phyloP scores from a whole-genome alignment of 768 basidiomycete species.

The Suillus paluster region DNA sequence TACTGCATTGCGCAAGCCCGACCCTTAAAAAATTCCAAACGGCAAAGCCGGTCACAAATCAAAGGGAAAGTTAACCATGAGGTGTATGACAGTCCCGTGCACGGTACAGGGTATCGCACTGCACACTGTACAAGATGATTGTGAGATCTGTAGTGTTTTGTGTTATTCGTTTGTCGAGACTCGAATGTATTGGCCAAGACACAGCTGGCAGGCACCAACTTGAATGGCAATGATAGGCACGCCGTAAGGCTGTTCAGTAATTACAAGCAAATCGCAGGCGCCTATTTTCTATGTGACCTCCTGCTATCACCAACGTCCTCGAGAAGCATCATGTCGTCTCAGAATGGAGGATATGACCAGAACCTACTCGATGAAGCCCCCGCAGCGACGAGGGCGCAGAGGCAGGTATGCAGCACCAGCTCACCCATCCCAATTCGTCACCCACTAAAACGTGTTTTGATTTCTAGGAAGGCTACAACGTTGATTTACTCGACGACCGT shows the following conservation, averaged over 20 bases:
- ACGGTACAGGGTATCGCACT: too few species aligned
- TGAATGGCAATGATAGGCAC: constrained; percentile 23
- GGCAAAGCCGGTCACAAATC: neutral
- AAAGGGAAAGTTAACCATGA: too few species aligned
- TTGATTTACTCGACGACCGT: constrained; percentile 44
- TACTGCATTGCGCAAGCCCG: neutral
- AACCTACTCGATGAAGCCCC: constrained; percentile 45
- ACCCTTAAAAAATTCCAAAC: neutral
- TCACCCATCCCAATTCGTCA: neutral
- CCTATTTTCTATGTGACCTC: constrained; percentile 18
- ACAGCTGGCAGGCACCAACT: too few species aligned
- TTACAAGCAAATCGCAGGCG: constrained; percentile 17
- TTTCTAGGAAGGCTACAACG: constrained; percentile 56
- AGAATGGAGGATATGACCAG: constrained; percentile 38
- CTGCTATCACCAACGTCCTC: constrained; percentile 1
- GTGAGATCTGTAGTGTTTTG: too few species aligned
- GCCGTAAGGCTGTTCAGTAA: constrained; percentile 28
- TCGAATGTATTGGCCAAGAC: too few species aligned
- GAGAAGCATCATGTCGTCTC: constrained; percentile 28
- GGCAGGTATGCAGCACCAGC: constrained; percentile 40
- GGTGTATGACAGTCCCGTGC: too few species aligned
- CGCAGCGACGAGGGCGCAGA: constrained; percentile 45
- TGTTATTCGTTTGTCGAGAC: too few species aligned
- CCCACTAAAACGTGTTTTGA: neutral
- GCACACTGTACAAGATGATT: too few species aligned